phyloP scores from a whole-genome alignment of 768 basidiomycete genomes.

The Kwoniella bestiolae region DNA sequence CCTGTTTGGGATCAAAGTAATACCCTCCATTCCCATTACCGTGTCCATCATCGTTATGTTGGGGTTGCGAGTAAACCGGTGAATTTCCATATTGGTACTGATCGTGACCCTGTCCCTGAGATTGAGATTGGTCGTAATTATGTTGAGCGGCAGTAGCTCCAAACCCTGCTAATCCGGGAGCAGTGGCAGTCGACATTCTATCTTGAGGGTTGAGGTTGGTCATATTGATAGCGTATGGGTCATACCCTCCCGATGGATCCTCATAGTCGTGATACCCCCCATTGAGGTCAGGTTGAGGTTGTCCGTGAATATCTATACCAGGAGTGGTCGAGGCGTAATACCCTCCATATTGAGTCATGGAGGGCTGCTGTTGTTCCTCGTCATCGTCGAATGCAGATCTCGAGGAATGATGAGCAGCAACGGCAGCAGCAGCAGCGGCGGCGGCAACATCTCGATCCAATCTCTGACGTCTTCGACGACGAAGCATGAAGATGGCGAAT shows the following conservation, averaged over 20 bases:
- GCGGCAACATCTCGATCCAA: conserved; percentile 57
- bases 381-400: conserved; percentile 54
- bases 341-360: conserved; percentile 53
- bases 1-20: conserved; percentile 44
- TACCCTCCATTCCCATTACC: conserved; percentile 20
- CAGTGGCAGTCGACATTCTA: conserved; percentile 41
- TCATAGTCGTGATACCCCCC: conserved; percentile 53
- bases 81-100: conserved; percentile 5
- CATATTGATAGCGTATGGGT: conserved; percentile 50
- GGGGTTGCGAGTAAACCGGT: conserved; percentile 18
- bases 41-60: conserved; percentile 4
- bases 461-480: conserved; percentile 52
- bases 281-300: conserved; percentile 38
- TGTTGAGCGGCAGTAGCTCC: conserved; percentile 37
- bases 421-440: conserved; percentile 54
- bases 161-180: conserved; percentile 45
- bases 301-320: conserved; percentile 35
- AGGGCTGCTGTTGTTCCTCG: conserved; percentile 42
- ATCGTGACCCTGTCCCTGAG: too few species aligned
- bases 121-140: conserved; percentile 15
- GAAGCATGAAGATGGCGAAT: conserved; percentile 59
- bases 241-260: conserved; percentile 53
- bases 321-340: conserved; percentile 51
- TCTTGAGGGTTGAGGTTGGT: conserved; percentile 27
- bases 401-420: conserved; percentile 39